Percentiles rank a stretch among this genome's conserved stretches.
Conservation (phyloP, 192 early-diverging fungal species). For the Dispira simplex region DNA sequence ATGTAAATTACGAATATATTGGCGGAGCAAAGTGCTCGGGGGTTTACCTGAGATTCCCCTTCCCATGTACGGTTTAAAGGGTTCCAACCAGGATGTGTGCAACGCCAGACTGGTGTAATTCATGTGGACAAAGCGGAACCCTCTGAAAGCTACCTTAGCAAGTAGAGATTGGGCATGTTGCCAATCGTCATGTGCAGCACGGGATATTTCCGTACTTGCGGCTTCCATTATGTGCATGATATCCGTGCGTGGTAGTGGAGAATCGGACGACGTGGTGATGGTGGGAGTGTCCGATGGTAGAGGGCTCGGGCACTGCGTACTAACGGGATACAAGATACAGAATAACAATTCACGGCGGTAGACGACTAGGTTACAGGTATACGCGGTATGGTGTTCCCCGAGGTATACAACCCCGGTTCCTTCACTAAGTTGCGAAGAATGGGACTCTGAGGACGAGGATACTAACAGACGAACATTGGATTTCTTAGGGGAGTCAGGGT, state of each 20-base stretch:
- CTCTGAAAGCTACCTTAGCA: neutral
- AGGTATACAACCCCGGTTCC: too few relatives aligned
- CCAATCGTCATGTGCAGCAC: neutral
- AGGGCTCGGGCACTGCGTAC: neutral
- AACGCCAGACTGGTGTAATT: slow-evolving; percentile 2
- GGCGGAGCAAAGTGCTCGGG: neutral
- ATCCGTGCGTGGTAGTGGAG: neutral
- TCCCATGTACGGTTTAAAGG: neutral
- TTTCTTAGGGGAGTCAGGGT: too few relatives aligned
- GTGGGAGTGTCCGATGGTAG: neutral
- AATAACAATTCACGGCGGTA: neutral
- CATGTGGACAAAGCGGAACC: slow-evolving; percentile 2
- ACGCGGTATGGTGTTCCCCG: too few relatives aligned
- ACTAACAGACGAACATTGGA: too few relatives aligned
- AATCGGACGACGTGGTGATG: neutral
- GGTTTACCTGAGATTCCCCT: neutral
- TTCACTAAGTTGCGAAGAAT: too few relatives aligned
- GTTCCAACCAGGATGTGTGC: neutral
- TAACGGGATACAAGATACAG: neutral
- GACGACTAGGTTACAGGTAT: too few relatives aligned
- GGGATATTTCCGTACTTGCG: neutral
- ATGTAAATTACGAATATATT: neutral
- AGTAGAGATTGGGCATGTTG: neutral
- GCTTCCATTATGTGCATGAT: neutral
- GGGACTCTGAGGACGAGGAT: too few relatives aligned